These are phyloP conservation scores for Amanita pseudoporphyria DNA, from an alignment of 768 basidiomycete species.

Conservation along the genomic window DNA sequence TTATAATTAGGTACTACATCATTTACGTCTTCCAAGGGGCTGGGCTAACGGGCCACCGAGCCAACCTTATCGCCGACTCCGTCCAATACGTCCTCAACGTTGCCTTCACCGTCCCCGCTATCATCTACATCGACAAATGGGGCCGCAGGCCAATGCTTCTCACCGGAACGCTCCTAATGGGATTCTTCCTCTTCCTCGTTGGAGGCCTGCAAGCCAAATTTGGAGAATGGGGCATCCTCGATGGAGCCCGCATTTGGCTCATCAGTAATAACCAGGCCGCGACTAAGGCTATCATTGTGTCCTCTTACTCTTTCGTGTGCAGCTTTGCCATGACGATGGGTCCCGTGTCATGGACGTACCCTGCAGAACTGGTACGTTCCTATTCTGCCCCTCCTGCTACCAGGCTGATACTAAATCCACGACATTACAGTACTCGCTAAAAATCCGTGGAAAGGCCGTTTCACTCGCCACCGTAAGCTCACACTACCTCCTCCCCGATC, in stretches of 20 bases:
- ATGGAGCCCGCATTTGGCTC: constrained; percentile 34
- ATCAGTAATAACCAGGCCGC: constrained; percentile 43
- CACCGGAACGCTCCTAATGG: constrained; percentile 56
- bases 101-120: constrained; percentile 36
- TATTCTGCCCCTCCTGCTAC: no score
- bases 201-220: constrained; percentile 64
- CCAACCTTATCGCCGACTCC: constrained; percentile 62
- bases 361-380: constrained; percentile 61
- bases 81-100: constrained; percentile 56
- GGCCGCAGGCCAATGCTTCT: constrained; percentile 72
- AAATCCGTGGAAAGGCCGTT: constrained; percentile 14
- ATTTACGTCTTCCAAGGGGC: constrained; percentile 72
- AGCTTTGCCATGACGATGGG: constrained; percentile 69
- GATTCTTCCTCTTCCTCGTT: constrained; percentile 69
- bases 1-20: constrained; percentile 39
- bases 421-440: constrained; percentile 1
- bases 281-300: constrained; percentile 67
- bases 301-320: constrained; percentile 70
- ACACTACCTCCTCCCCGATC: no score
- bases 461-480: not conserved
- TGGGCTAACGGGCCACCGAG: constrained; percentile 65
- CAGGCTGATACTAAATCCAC: no score
- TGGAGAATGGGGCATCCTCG: constrained; percentile 49
- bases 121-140: constrained; percentile 67
- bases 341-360: constrained; percentile 69